Conservation (phyloP, 305 asterid genomes). For the Fraxinus nigra region DNA sequence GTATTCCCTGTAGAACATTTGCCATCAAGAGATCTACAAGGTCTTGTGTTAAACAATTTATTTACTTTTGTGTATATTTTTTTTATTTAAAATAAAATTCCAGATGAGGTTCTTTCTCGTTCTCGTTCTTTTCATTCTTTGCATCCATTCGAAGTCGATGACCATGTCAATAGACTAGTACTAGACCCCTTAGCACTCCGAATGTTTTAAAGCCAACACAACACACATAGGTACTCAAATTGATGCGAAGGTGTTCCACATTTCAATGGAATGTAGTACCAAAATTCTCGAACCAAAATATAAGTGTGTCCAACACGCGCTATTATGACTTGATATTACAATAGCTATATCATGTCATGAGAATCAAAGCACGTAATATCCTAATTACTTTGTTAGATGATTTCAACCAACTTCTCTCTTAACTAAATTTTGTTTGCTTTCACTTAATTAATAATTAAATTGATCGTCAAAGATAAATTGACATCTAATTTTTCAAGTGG, state of each 20-base stretch:
- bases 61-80: too few relatives aligned
- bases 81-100: too few relatives aligned
- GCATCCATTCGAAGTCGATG: too few relatives aligned
- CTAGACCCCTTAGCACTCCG: background rate
- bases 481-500: background rate
- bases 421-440: background rate
- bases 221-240: background rate
- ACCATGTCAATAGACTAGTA: background rate
- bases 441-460: background rate
- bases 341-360: background rate
- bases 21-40: too few relatives aligned
- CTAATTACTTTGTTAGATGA: background rate
- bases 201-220: too few relatives aligned
- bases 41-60: too few relatives aligned
- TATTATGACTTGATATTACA: background rate
- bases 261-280: background rate
- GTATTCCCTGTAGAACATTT: too few relatives aligned
- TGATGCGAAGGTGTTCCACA: background rate
- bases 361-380: background rate
- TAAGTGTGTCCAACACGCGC: background rate
- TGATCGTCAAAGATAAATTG: background rate
- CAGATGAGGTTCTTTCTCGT: too few relatives aligned
- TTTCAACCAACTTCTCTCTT: background rate
- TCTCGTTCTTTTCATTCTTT: too few relatives aligned
- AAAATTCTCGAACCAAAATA: too few relatives aligned